These are phyloP conservation scores for Trichocomaceae sp. DNA, from an alignment of 2,329 filamentous ascomycete genomes.

Conservation along the genomic window DNA sequence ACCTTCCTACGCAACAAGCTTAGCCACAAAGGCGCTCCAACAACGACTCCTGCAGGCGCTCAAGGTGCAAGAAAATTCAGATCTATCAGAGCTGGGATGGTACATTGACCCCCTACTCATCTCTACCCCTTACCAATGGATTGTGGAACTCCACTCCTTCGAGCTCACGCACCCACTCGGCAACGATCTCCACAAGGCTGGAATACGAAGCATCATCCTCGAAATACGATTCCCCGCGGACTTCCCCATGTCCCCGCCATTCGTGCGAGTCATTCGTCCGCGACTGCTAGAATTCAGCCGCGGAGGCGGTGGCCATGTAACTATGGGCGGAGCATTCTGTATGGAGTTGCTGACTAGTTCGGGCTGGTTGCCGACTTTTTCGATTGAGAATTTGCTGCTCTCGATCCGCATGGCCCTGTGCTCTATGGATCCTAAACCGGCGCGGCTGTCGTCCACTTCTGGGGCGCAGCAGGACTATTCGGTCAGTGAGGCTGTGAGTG, in stretches of 20 bases:
- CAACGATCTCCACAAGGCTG: constrained; percentile 61
- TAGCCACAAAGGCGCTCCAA: constrained; percentile 57
- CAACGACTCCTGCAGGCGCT: constrained; percentile 59
- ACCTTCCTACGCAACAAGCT: constrained; percentile 58
- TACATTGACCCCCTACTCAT: constrained; percentile 64
- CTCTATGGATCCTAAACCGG: constrained; percentile 61
- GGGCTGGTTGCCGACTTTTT: constrained; percentile 69
- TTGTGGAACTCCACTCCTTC: constrained; percentile 82
- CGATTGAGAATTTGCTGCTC: constrained; percentile 71
- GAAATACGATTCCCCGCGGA: constrained; percentile 74
- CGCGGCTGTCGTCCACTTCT: constrained; percentile 47
- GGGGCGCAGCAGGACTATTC: constrained; percentile 50
- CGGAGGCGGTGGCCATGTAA: constrained; percentile 82
- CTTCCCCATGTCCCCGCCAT: constrained; percentile 74
- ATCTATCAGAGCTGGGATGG: constrained; percentile 69
- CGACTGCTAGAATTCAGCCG: constrained; percentile 64
- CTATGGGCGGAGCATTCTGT: constrained; percentile 72
- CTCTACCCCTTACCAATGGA: constrained; percentile 81
- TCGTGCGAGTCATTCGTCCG: constrained; percentile 74
- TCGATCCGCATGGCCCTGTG: constrained; percentile 73
- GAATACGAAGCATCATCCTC: constrained; percentile 63
- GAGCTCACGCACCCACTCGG: constrained; percentile 62
- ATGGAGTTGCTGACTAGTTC: constrained; percentile 79
- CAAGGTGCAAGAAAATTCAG: constrained; percentile 55
- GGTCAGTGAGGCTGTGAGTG: constrained; percentile 63